Evolutionary conservation across 129 eudicot genomes (phyloP), one percentile per base, ranked within the genome.

Genomic region (Escallonia herrerae): DNA sequence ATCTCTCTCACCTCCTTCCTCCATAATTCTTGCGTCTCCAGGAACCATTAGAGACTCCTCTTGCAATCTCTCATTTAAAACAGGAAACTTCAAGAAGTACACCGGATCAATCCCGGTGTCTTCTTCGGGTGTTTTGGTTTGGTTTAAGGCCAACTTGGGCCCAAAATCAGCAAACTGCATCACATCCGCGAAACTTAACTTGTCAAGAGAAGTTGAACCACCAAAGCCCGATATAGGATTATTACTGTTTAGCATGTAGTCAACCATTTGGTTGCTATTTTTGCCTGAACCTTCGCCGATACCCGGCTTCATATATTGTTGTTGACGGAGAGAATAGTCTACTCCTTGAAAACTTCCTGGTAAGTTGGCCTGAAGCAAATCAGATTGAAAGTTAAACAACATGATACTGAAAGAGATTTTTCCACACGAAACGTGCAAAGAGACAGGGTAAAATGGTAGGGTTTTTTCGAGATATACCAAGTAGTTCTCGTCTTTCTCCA

Each of bases 151-250:
- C 69, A 89, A 64, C 60, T 78, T 93, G 0, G 91, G 96, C 48
- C 96, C 95, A 62, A 86, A 88, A 79, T 89, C 96, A 0, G 91
- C 95, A 67, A 94, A 89, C 68, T 94, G 97, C 96, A 93, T 93
- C 79, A 89, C 97, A 72, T 93, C 99, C 5, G 96, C 97, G 43
- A 94, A 94, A 71, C 95, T 94, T 74, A 86, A 59, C 77, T 86
- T 90, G 37, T 90, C 87, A 40, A 75, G 60, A 3, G 85, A 79
- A 39, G 76, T 71, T 40, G 94, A 72, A 62, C 79, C 60, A 62
- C 74, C 53, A 53, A 71, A 72, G 43, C 66, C 79, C 22, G 75
- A 49, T 41, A 71, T 63, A 1, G 65, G 64, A 60, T 63, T 55
- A 3, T 77, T 74, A 68, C 80, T 76, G 62, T 78, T 83, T 42